Base-by-base conservation (phyloP, 257 asterid species). In the Solanum clarkiae region DNA sequence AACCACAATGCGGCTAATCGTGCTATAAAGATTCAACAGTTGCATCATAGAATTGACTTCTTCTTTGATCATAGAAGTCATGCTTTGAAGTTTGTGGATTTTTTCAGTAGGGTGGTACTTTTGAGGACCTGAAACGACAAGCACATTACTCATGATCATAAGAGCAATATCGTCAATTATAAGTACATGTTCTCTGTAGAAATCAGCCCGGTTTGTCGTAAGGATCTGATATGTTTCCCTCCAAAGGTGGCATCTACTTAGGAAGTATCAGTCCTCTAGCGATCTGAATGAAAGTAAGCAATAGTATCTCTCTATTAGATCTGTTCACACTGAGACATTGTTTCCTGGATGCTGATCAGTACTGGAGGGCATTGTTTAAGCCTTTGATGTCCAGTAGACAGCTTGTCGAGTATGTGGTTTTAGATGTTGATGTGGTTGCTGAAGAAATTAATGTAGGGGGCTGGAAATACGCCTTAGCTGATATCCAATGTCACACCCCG, bases 181-280 rank as follows among this genome's bases (percentile, higher is more conserved):
- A 91, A 90, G 84, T 87, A 88, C 74, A 90, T 93, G 18, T 88
- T 91, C 86, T 90, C 93, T 0, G 89, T 91, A 15, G 94, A 91
- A 84, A 91, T 91, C 63, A 17, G 91, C 80, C 92, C 91, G 1
- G 83, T 91, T 60, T 89, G 94, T 79, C 94, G 93, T 57, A 93
- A 91, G 85, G 94, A 91, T 74, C 85, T 91, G 90, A 88, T 91
- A 40, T 91, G 92, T 82, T 92, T 91, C 13, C 94, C 92, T 12
- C 91, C 90, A 60, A 86, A 88, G 74, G 87, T 88, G 40, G 79
- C 91, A 12, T 69, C 66, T 49, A 81, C 81, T 84, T 90, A 89
- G 94, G 94, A 69, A 90, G 88, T 81, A 85, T 90, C 2, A 92
- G 94, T 11, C 94, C 92, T n/a, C 85, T 91, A 18, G 92, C 90